Base-by-base conservation (phyloP, 148 eudicot genomes). In the Beta vulgaris region DNA sequence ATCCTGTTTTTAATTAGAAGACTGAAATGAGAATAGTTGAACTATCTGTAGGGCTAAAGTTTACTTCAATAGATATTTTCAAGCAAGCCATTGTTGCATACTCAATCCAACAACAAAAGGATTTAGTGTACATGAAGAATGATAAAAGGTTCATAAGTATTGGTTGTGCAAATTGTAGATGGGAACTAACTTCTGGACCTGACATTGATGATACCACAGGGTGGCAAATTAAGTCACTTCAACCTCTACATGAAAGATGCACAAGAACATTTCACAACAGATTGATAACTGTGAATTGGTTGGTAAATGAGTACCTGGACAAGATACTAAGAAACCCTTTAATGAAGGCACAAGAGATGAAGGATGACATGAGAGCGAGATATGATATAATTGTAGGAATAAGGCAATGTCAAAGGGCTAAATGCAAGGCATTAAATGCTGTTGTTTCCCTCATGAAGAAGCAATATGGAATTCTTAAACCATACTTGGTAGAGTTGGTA, bases 81-180 rank as follows among this genome's bases (percentile, higher is more conserved):
- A 72, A 57, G 21, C 6, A 37, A 21, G 51, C 65, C 6, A 58
- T 72, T 25, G 23, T 72, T 0, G 31, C 18, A 4, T 57, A 72
- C 14, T 72, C 51, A 0, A 39, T 57, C 4, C 75, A 57, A 26
- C 36, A 57, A 16, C 23, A 57, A 13, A 57, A 72, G 26, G 65
- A 57, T 29, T 29, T 72, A 9, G 16, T 72, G 1, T 72, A 72
- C 51, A 14, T 72, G 36, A 36, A 72, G 19, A 72, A 72, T 72
- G 53, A 72, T 12, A 72, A 57, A 36, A 72, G 10, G 19, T 8
- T 11, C 15, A 72, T 57, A 1, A 3, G 39, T 53, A 2, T 72
- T 7, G n/a, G 75, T 18, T 72, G 65, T 25, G 16, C 65, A 5
- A 4, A 23, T 26, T 57, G 66, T 11, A 25, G 39, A 35, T 57